Evolutionary conservation across 2,329 filamentous ascomycete species (phyloP).

Genomic region (Madurella mycetomatis): DNA sequence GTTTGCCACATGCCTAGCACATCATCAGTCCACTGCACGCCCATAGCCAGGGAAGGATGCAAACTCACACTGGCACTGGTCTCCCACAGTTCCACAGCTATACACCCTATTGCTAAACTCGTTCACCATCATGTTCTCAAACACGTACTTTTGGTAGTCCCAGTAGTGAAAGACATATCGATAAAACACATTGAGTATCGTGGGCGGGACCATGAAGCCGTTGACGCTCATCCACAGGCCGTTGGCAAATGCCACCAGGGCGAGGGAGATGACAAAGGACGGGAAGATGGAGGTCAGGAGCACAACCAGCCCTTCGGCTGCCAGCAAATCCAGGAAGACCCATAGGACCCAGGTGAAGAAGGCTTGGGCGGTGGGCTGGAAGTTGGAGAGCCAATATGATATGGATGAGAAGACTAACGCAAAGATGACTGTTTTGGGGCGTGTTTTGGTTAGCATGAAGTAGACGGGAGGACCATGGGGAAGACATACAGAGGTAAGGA

Average conservation of each 20-base stretch:
- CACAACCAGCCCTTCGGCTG: conserved; percentile 78
- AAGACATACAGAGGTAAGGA: conserved; percentile 62
- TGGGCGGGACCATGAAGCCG: conserved; percentile 73
- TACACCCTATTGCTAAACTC: conserved; percentile 68
- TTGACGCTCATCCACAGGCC: conserved; percentile 85
- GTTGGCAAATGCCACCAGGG: conserved; percentile 78
- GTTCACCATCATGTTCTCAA: conserved; percentile 91
- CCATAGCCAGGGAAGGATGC: background rate
- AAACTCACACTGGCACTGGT: conserved; percentile 52
- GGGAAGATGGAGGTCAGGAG: conserved; percentile 68
- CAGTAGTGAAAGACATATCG: conserved; percentile 85
- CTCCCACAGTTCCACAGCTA: conserved; percentile 42
- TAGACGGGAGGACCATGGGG: background rate
- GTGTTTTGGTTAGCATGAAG: conserved; percentile 10
- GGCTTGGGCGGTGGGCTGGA: conserved; percentile 57
- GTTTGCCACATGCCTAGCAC: conserved; percentile 56
- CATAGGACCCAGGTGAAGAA: conserved; percentile 80
- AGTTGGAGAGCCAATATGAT: conserved; percentile 76
- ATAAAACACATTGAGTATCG: conserved; percentile 76
- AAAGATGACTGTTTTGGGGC: conserved; percentile 54
- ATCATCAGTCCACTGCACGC: too few relatives aligned
- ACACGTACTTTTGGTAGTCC: conserved; percentile 82
- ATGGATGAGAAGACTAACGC: conserved; percentile 69
- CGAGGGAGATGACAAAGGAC: conserved; percentile 74
- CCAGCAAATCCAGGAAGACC: conserved; percentile 79